Percentiles rank a stretch among this genome's conserved stretches.
phyloP scores from a whole-genome alignment of 1,284 basidiomycete species.

The Trametes sp. region DNA sequence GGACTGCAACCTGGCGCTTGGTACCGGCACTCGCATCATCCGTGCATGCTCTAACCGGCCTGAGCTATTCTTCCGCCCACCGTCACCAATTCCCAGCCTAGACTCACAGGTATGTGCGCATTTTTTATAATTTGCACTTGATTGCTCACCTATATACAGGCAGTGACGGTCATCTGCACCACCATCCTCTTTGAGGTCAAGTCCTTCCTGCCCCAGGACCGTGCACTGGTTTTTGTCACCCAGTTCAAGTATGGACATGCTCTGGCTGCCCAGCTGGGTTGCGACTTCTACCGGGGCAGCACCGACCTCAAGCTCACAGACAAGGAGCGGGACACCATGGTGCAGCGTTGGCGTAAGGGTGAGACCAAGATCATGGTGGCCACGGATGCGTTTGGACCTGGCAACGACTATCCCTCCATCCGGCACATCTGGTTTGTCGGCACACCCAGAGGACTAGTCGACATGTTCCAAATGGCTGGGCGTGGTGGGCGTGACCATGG shows the following conservation, averaged over 20 bases:
- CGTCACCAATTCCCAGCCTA: neutral
- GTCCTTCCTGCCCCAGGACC: neutral
- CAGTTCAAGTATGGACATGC: neutral
- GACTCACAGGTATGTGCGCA: neutral
- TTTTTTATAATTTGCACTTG: neutral
- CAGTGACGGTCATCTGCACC: neutral
- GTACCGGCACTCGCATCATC: conserved; percentile 2
- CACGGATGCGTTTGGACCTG: conserved; percentile 25
- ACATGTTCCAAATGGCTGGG: conserved; percentile 18
- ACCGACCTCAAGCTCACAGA: conserved; percentile 3
- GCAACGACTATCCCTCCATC: conserved; percentile 20
- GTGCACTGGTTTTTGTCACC: conserved; percentile 10
- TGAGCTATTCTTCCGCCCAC: neutral
- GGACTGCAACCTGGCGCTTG: conserved; percentile 1
- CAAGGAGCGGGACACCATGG: neutral
- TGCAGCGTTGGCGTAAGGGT: conserved; percentile 10
- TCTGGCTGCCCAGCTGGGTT: neutral
- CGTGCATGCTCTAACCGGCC: conserved; percentile 15
- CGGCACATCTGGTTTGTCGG: conserved; percentile 13
- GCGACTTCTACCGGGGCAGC: conserved; percentile 17
- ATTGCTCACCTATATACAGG: neutral
- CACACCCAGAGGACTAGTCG: conserved; percentile 14
- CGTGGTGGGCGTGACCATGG: conserved; percentile 11
- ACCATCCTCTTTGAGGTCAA: neutral
- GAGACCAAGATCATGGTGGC: conserved; percentile 13